These are phyloP conservation scores for Eimeria sp. DNA, from an alignment of 169 alveolate species.

Conservation along the genomic window DNA sequence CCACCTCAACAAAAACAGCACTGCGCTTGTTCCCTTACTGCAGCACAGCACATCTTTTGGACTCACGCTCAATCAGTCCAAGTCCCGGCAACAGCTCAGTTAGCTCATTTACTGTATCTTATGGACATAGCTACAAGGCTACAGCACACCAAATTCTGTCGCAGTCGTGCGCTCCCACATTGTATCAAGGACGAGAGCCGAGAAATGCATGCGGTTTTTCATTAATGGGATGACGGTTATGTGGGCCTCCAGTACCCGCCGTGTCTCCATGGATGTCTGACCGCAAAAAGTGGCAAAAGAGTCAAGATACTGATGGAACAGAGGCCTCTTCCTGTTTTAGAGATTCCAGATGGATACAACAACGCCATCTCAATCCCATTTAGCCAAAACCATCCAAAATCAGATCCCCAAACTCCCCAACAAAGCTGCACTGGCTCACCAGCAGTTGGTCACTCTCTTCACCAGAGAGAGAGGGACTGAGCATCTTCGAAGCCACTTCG, in stretches of 20 bases:
- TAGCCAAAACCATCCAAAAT: background rate
- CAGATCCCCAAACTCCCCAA: background rate
- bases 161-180: background rate
- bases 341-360: background rate
- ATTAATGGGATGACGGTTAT: conserved; percentile 8
- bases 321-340: background rate
- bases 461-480: background rate
- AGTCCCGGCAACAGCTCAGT: background rate
- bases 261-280: conserved; percentile 21
- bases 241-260: conserved; percentile 7
- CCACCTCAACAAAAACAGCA: conserved; percentile 31
- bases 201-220: conserved; percentile 7
- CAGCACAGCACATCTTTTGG: background rate
- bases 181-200: conserved; percentile 11
- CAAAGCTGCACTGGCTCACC: background rate
- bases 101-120: background rate
- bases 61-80: background rate
- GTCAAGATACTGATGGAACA: background rate
- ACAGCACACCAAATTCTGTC: background rate
- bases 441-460: background rate
- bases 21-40: conserved; percentile 28
- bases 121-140: background rate
- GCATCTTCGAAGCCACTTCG: conserved; percentile 56
- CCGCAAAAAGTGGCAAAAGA: background rate
- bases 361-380: background rate